These are phyloP conservation scores for Oxalis stricta DNA, from an alignment of 441 rosid genomes.

Conservation along the genomic window DNA sequence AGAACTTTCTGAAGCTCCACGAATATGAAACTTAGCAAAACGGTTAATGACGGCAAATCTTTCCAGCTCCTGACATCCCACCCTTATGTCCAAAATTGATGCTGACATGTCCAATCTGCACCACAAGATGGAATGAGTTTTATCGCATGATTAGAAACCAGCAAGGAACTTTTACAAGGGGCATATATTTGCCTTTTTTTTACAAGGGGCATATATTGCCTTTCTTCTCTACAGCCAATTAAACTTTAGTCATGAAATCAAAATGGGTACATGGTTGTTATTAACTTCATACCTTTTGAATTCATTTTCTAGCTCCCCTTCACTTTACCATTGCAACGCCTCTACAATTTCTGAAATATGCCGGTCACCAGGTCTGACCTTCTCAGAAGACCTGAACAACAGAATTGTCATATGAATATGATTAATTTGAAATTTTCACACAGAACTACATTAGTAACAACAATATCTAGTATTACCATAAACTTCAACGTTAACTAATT, in stretches of 20 bases:
- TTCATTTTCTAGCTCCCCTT: conserved; percentile 26
- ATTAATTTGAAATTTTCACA: neutral
- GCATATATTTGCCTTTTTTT: too few species aligned
- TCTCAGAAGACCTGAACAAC: conserved; percentile 21
- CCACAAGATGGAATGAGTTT: neutral
- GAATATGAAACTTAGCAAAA: conserved; percentile 48
- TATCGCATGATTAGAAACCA: neutral
- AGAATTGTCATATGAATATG: neutral
- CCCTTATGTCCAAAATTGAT: conserved; percentile 28
- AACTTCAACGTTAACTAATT: neutral
- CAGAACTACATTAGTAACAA: too few species aligned
- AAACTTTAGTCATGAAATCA: neutral
- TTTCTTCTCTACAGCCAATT: neutral
- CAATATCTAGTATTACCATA: too few species aligned
- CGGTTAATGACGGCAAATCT: conserved; percentile 44
- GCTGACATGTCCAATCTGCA: conserved; percentile 37
- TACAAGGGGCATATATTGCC: neutral
- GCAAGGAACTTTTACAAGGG: neutral
- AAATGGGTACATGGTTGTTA: neutral
- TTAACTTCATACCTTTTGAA: conserved; percentile 27
- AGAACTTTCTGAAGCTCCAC: conserved; percentile 23
- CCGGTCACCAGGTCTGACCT: conserved; percentile 14
- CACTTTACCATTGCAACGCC: conserved; percentile 21
- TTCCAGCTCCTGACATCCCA: conserved; percentile 47
- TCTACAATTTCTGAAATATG: conserved; percentile 19